Conservation (phyloP, 2,329 filamentous ascomycete genomes). For the Colletotrichum sublineola region DNA sequence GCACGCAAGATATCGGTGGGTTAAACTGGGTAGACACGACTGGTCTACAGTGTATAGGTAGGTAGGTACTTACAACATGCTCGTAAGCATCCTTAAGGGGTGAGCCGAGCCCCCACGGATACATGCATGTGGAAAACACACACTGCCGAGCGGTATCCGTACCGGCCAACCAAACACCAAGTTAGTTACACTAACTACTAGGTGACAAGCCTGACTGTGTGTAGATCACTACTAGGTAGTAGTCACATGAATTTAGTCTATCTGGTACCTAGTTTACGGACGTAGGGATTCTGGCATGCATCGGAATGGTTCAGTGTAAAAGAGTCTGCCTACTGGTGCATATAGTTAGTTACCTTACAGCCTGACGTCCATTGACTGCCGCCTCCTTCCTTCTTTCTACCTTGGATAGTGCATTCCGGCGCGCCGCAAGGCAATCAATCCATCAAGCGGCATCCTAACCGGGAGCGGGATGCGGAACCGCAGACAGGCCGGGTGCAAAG, state of each 20-base stretch:
- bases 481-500: neutral
- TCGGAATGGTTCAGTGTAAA: no score
- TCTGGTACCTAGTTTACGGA: slow-evolving; percentile 14
- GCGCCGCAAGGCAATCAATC: slow-evolving; percentile 25
- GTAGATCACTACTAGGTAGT: slow-evolving; percentile 5
- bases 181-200: neutral
- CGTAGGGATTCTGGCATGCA: neutral
- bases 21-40: neutral
- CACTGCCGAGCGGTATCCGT: slow-evolving; percentile 4
- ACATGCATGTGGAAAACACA: neutral
- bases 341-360: no score
- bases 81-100: neutral
- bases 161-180: slow-evolving; percentile 7
- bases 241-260: neutral
- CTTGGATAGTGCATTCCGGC: slow-evolving; percentile 3
- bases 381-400: neutral
- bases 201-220: slow-evolving; percentile 9
- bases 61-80: neutral
- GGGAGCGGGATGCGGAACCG: neutral
- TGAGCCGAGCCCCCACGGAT: neutral
- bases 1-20: neutral
- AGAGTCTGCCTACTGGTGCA: no score
- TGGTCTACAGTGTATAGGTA: neutral
- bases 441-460: slow-evolving; percentile 20
- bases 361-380: neutral